These are phyloP conservation scores for Hordeum marinum DNA, from an alignment of 176 grass and related monocot genomes.

Conservation along the genomic window DNA sequence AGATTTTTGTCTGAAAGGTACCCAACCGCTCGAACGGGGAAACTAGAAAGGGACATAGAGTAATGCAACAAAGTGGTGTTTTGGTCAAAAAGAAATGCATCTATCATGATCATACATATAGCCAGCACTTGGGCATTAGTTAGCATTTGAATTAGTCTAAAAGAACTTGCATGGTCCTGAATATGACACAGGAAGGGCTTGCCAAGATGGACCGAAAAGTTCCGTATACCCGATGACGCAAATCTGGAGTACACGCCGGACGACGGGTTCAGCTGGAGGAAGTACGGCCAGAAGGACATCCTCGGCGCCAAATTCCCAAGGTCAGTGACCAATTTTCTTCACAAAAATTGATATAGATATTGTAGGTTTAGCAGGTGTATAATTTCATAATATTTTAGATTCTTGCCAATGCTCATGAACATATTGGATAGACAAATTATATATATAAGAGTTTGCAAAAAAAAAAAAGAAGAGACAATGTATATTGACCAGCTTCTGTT, in stretches of 20 bases:
- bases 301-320: constrained; percentile 79
- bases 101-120: neutral
- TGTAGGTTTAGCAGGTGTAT: too few species aligned
- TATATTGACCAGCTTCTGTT: neutral
- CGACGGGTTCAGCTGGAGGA: constrained; percentile 86
- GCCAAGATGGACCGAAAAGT: constrained; percentile 42
- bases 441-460: too few species aligned
- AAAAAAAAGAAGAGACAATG: too few species aligned
- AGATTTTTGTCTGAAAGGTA: neutral
- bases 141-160: neutral
- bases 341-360: too few species aligned
- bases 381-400: too few species aligned
- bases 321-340: neutral
- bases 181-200: constrained; percentile 46
- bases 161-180: constrained; percentile 1
- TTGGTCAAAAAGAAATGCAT: constrained; percentile 1
- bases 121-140: neutral
- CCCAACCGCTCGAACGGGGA: neutral
- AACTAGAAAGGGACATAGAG: neutral
- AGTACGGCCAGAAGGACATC: constrained; percentile 98
- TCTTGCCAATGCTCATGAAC: too few species aligned
- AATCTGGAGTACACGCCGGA: constrained; percentile 34
- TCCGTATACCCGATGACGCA: constrained; percentile 13
- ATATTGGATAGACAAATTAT: too few species aligned
- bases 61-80: neutral